A percentile compares a stretch with the other conserved stretches of the same genome.
Conservation (phyloP, 2,329 filamentous ascomycete genomes). For the Orbilia oligospora region DNA sequence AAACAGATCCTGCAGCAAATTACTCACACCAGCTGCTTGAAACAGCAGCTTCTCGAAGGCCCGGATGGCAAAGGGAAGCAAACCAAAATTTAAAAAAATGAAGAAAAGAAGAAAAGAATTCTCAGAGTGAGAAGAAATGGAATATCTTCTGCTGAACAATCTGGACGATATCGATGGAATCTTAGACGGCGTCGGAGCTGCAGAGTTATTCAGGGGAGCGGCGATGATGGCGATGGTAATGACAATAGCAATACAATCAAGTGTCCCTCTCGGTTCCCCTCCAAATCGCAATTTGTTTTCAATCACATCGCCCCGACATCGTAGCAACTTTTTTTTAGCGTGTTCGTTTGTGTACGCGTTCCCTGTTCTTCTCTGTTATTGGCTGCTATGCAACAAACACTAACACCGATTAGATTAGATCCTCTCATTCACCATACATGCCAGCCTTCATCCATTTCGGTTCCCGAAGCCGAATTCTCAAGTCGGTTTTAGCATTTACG, state of each 20-base stretch:
- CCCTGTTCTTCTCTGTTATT: constrained; percentile 18
- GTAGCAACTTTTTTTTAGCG: constrained; percentile 40
- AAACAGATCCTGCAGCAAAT: constrained; percentile 29
- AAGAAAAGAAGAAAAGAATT: neutral
- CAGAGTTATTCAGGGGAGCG: neutral
- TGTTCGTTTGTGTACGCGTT: constrained; percentile 50
- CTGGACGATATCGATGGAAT: too few species aligned
- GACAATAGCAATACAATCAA: neutral
- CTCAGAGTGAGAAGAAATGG: neutral
- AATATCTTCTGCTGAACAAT: neutral
- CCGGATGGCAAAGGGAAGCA: neutral
- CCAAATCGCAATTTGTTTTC: constrained; percentile 21
- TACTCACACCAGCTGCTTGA: constrained; percentile 14
- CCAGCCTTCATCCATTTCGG: neutral
- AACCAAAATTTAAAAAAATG: neutral
- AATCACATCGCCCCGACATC: constrained; percentile 13
- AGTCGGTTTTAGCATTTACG: too few species aligned
- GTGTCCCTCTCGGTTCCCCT: constrained; percentile 12
- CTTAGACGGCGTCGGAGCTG: neutral
- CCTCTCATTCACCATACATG: neutral
- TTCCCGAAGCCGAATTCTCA: too few species aligned
- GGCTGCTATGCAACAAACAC: constrained; percentile 1
- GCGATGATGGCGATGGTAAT: neutral
- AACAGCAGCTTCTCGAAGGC: constrained; percentile 27
- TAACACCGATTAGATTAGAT: constrained; percentile 45